Base-by-base conservation (phyloP, 306 rosid species). In the Morella rubra region DNA sequence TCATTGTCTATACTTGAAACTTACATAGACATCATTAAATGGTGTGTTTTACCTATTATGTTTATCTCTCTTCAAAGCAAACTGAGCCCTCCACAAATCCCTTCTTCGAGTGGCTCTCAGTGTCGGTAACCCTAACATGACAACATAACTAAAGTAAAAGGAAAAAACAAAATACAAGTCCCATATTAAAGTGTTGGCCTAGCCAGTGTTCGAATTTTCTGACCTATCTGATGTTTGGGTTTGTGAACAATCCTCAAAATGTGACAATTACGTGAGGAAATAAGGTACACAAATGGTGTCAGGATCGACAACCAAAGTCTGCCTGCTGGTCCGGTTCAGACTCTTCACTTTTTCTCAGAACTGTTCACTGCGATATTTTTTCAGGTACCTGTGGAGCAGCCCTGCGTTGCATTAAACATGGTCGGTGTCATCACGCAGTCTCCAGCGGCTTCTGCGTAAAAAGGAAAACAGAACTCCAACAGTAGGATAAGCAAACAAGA, bases 381-480 rank as follows among this genome's bases (percentile, higher is more conserved):
- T 8, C 80, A 95, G 99, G 97, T 92, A 32, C 99, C 99, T 13
- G 61, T 77, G 45, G 96, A 95, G 78, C 97, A 95, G 45, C 96
- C 99, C 0, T 95, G 97, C 77, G 73, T 89, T 51, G 86, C 97
- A 79, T 79, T 92, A 73, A 59, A 90, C 5, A 92, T 95, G 97
- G 83, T 87, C 40, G 89, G 79, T 46, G 80, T 84, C 32, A 79
- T 95, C 62, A 95, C 97, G 66, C 72, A 91, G 32, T 94, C 97
- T n/a, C 96, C 96, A 7, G 87, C 87, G 7, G 12, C 75, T 51
- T 81, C 83, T 60, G 37, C 11, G n/a, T 65, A n/a, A 10, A 51
- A 56, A 46, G 42, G 66, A 69, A 44, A 19, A 32, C 37, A 2
- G 2, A 32, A 32, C 37, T 32, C 37, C 37, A 32, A 32, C 37